Evolutionary conservation across 2,329 filamentous ascomycete species (phyloP), one percentile per base, ranked within the genome.

Genomic region (Orbilia quercus): DNA sequence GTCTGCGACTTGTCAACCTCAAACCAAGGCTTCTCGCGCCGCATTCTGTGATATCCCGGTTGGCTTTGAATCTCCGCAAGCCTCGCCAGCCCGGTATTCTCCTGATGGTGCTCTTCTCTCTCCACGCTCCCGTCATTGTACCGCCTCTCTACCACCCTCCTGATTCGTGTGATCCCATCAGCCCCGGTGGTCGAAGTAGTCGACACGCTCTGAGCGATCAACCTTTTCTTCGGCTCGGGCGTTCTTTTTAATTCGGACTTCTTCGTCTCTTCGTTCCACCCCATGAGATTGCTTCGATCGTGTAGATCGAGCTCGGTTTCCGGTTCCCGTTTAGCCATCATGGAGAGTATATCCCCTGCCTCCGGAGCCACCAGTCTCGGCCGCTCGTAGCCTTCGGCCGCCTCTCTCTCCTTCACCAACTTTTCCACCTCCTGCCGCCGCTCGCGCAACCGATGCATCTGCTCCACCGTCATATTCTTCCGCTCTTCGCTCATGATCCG

Each of bases 101-200:
- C 70, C 18, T 69, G 62, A 2, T 50, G n/a, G 18, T 64, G 34
- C 42, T 69, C 70, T 22, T 58, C 62, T n/a, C 63, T 64, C 31
- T 74, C 70, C 6, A 74, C 34, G 0, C 62, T 65, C 11, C 70
- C 70, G 40, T 74, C 63, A 18, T 62, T 69, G 36, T 58, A 74
- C 20, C 63, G 62, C 16, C 55, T 67, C 57, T 74, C 70, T 2
- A 48, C 18, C 14, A 69, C 60, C 18, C 45, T 60, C 48, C 51
- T 73, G 5, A 51, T 28, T 7, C 48, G 44, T 12, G 60, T 73
- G 16, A 66, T 45, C 12, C 60, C 60, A 62, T 66, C 55, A 1
- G 60, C n/a, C 20, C 23, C 69, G 2, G 54, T 57, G 7, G 53
- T 66, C 1, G 69, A 51, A 18, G 40, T 55, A 11, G 54, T 66